Evolutionary conservation across 1,139 yeast species (phyloP).

Genomic region (Taphrina populina): DNA sequence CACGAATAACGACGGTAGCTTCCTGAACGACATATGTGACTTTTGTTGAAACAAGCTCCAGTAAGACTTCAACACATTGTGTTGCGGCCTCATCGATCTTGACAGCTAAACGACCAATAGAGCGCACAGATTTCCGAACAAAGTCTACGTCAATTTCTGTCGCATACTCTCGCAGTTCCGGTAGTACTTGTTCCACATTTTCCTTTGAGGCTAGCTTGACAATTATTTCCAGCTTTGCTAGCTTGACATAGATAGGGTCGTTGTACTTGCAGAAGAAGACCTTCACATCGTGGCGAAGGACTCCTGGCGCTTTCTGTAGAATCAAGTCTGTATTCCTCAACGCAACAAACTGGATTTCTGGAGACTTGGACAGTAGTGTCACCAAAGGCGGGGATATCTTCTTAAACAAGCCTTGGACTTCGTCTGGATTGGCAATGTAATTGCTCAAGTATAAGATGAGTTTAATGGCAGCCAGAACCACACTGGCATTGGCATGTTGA

Average conservation of each 20-base stretch:
- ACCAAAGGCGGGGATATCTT: constrained; percentile 71
- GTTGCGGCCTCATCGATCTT: constrained; percentile 62
- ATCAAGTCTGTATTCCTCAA: constrained; percentile 76
- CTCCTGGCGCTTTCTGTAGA: constrained; percentile 63
- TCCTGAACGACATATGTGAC: constrained; percentile 80
- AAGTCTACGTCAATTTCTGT: constrained; percentile 80
- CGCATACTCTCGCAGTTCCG: constrained; percentile 81
- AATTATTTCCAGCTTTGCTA: constrained; percentile 83
- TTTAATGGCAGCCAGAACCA: constrained; percentile 73
- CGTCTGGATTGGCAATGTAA: constrained; percentile 53
- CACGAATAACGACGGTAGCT: constrained; percentile 69
- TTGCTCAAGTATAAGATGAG: constrained; percentile 70
- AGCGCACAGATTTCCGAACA: constrained; percentile 83
- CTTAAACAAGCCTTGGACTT: constrained; percentile 56
- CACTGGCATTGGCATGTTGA: constrained; percentile 79
- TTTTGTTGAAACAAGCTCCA: constrained; percentile 63
- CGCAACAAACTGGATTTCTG: constrained; percentile 81
- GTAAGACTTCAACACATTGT: constrained; percentile 62
- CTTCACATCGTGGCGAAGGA: constrained; percentile 62
- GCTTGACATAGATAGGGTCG: constrained; percentile 85
- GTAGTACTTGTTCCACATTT: constrained; percentile 62
- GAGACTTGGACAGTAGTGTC: constrained; percentile 69
- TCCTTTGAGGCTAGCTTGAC: constrained; percentile 69
- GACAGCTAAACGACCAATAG: constrained; percentile 84
- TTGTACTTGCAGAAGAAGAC: constrained; percentile 78